Evolutionary conservation across 176 grass and related monocot species (phyloP).

Genomic region (Chrysopogon serrulatus): DNA sequence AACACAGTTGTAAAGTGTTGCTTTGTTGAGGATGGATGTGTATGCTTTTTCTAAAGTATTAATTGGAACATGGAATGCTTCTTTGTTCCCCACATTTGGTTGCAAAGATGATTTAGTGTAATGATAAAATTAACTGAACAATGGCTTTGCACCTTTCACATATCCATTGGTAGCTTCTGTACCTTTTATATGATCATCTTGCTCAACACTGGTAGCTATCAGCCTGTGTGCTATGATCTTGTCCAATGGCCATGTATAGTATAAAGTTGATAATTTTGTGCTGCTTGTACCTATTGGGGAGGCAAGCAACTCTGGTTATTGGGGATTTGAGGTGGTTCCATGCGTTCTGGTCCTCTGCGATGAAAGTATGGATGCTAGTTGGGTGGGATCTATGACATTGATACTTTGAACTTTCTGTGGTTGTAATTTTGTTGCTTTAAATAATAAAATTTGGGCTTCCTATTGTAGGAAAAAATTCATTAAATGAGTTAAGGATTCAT

Average conservation of each 20-base stretch:
- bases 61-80: background rate
- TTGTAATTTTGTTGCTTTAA: background rate
- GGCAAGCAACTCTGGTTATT: background rate
- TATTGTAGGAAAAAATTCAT: background rate
- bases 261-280: background rate
- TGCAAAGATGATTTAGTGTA: background rate
- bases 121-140: background rate
- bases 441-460: background rate
- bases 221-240: background rate
- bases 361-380: background rate
- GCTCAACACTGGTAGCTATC: background rate
- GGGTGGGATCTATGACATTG: background rate
- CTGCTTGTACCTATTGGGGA: background rate
- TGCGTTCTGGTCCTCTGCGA: background rate
- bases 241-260: background rate
- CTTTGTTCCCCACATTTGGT: background rate
- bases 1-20: slow-evolving; percentile 2
- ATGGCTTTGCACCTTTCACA: background rate
- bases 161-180: background rate
- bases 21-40: background rate
- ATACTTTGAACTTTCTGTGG: background rate
- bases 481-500: background rate
- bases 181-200: background rate
- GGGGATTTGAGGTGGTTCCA: background rate
- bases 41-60: background rate